These are phyloP conservation scores for Pichia nanzhaoensis DNA, from an alignment of 805 yeast genomes.

Conservation along the genomic window DNA sequence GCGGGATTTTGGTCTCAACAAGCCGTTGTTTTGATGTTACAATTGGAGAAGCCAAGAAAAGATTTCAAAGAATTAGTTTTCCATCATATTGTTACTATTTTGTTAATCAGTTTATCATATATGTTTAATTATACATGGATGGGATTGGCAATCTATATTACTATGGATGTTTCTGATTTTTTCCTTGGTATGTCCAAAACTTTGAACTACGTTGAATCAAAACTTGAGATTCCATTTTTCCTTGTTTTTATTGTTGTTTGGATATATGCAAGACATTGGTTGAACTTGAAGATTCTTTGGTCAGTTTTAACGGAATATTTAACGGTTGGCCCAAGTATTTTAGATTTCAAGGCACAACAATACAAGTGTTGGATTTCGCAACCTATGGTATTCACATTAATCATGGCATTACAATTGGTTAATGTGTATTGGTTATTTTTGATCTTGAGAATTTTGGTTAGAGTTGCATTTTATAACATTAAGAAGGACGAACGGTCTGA, in stretches of 20 bases:
- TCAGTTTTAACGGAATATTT: slow-evolving; percentile 80
- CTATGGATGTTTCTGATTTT: slow-evolving; percentile 95
- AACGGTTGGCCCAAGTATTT: slow-evolving; percentile 72
- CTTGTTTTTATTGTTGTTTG: slow-evolving; percentile 63
- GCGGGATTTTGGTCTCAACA: slow-evolving; percentile 99
- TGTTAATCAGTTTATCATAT: slow-evolving; percentile 79
- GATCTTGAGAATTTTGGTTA: slow-evolving; percentile 68
- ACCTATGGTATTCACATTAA: slow-evolving; percentile 74
- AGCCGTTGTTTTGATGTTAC: slow-evolving; percentile 71
- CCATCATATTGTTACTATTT: slow-evolving; percentile 89
- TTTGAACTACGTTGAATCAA: slow-evolving; percentile 75
- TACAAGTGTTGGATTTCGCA: slow-evolving; percentile 96
- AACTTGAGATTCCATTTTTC: slow-evolving; percentile 58
- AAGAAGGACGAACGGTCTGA: slow-evolving; percentile 83
- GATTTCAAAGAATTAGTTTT: slow-evolving; percentile 86
- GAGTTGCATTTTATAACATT: slow-evolving; percentile 54
- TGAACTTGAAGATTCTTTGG: slow-evolving; percentile 76
- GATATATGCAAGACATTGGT: slow-evolving; percentile 84
- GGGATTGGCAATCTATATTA: slow-evolving; percentile 83
- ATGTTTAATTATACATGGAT: slow-evolving; percentile 95
- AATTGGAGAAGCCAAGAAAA: slow-evolving; percentile 90
- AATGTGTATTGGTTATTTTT: slow-evolving; percentile 84
- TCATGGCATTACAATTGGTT: slow-evolving; percentile 76
- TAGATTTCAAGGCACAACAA: slow-evolving; percentile 86
- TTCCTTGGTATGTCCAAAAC: slow-evolving; percentile 79